A percentile compares a stretch with the other conserved stretches of the same genome.
These are phyloP conservation scores for Gamsiella multidivaricata DNA, from an alignment of 192 early-diverging fungal species.

Conservation along the genomic window DNA sequence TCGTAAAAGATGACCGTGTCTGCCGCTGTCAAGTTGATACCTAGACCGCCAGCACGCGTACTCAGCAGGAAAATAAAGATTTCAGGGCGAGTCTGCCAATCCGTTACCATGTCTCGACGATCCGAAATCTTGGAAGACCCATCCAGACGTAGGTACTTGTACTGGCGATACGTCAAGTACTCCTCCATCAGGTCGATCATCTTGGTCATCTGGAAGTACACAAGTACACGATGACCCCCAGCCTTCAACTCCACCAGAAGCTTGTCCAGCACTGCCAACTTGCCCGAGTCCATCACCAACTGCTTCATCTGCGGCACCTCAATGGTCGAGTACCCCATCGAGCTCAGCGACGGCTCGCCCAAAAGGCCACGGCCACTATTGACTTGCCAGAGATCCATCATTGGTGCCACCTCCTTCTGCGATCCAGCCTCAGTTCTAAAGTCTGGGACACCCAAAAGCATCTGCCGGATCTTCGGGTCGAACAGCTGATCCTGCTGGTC, in stretches of 20 bases:
- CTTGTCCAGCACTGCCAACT: slow-evolving; percentile 77
- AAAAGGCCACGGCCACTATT: slow-evolving; percentile 56
- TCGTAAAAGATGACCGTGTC: slow-evolving; percentile 92
- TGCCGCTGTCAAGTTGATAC: slow-evolving; percentile 91
- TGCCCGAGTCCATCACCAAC: slow-evolving; percentile 83
- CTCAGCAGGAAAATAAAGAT: slow-evolving; percentile 88
- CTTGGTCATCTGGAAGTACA: slow-evolving; percentile 92
- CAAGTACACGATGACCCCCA: slow-evolving; percentile 81
- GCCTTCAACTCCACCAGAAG: slow-evolving; percentile 77
- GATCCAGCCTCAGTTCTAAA: slow-evolving; percentile 22
- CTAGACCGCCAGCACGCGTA: slow-evolving; percentile 88
- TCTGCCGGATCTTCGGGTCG: slow-evolving; percentile 50
- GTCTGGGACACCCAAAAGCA: slow-evolving; percentile 55
- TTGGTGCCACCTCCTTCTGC: slow-evolving; percentile 14
- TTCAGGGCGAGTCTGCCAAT: slow-evolving; percentile 90
- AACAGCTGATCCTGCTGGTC: slow-evolving; percentile 64
- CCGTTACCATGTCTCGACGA: slow-evolving; percentile 90
- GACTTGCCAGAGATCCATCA: slow-evolving; percentile 39
- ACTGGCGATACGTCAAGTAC: slow-evolving; percentile 86
- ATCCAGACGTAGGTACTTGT: slow-evolving; percentile 90
- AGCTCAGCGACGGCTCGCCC: slow-evolving; percentile 50
- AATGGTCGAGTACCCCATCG: slow-evolving; percentile 45
- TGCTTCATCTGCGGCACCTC: slow-evolving; percentile 68
- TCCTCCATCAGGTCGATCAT: slow-evolving; percentile 93
- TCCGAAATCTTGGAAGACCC: slow-evolving; percentile 89